These are phyloP conservation scores for maize (Zea mays) DNA, from an alignment of 176 grass and related monocot species.

Conservation along the genomic window Zm-B73-REFERENCE-NAM-5.0 NC_050104.1:40283501-40284000, in stretches of 20 bases:
- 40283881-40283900: too few species aligned
- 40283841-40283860: not conserved
- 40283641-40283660: not conserved
- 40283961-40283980: not conserved
- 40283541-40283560: not conserved
- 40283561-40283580: not conserved
- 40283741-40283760: not conserved
- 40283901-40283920: too few species aligned
- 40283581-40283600: not conserved
- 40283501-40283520: not conserved
- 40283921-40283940: too few species aligned
- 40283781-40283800: constrained; percentile 12
- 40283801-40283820: constrained; percentile 5
- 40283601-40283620: not conserved
- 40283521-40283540: not conserved
- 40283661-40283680: too few species aligned
- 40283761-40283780: not conserved
- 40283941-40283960: too few species aligned
- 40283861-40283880: not conserved
- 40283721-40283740: not conserved
- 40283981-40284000: not conserved
- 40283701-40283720: not conserved
- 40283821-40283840: not conserved
- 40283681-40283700: not conserved
- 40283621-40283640: not conserved